These are phyloP conservation scores for Apiospora hydei DNA, from an alignment of 2,329 filamentous ascomycete genomes.

Conservation along the genomic window DNA sequence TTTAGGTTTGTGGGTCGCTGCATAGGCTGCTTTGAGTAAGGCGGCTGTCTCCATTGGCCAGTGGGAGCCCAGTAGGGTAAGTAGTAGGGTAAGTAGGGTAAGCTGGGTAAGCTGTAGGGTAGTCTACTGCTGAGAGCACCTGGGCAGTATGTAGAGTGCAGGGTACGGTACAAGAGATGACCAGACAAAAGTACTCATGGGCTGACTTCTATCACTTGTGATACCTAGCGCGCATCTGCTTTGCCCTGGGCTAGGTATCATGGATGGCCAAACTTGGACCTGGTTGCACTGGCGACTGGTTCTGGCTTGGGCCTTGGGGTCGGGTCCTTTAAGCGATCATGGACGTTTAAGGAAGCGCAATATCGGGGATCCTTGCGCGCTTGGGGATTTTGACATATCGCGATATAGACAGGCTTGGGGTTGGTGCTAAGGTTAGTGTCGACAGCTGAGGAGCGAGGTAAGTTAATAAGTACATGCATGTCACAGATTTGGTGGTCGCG, in stretches of 20 bases:
- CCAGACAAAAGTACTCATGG: too few species aligned
- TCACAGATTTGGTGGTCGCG: background rate
- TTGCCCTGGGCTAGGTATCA: background rate
- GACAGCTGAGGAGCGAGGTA: background rate
- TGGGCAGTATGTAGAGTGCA: background rate
- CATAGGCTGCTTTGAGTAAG: conserved; percentile 15
- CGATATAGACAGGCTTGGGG: background rate
- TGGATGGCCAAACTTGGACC: background rate
- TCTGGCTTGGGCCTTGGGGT: background rate
- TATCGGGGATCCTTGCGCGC: conserved; percentile 2
- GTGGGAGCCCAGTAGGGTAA: background rate
- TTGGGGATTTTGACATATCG: background rate
- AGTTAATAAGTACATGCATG: background rate
- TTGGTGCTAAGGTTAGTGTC: background rate
- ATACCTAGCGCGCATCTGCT: background rate
- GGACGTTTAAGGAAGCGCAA: background rate
- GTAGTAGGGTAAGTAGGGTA: background rate
- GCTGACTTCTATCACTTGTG: background rate
- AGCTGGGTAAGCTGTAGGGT: too few species aligned
- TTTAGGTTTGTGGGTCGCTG: conserved; percentile 17
- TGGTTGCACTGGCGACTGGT: too few species aligned
- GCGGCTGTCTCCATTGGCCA: background rate
- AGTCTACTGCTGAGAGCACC: background rate
- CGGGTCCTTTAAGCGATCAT: background rate
- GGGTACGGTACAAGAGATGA: too few species aligned